phyloP scores from a whole-genome alignment of 2,329 filamentous ascomycete species.

The Neurospora crassa region DNA sequence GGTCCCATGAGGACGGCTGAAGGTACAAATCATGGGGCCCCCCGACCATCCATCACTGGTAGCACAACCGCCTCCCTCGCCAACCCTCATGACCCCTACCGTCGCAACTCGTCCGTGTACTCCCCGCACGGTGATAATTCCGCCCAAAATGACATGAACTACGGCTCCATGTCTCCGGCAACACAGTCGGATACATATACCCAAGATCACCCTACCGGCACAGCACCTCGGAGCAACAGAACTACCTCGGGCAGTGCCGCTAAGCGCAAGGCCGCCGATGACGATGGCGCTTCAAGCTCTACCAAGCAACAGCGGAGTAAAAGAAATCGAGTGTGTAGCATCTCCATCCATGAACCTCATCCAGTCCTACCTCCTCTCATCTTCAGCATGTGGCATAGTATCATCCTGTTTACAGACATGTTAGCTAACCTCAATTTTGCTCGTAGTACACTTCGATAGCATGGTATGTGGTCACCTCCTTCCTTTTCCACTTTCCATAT shows the following conservation, averaged over 20 bases:
- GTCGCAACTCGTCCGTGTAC: conserved; percentile 21
- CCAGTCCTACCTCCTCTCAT: conserved; percentile 12
- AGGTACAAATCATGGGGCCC: neutral
- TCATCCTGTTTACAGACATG: neutral
- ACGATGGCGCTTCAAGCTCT: conserved; percentile 29
- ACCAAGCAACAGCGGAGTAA: conserved; percentile 49
- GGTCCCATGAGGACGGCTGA: neutral
- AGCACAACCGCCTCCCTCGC: conserved; percentile 5
- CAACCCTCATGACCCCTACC: conserved; percentile 17
- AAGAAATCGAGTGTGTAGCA: conserved; percentile 41
- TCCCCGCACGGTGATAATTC: conserved; percentile 38
- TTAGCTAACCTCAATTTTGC: conserved; percentile 3
- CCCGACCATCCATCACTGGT: neutral
- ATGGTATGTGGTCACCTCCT: conserved; percentile 37
- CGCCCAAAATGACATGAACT: conserved; percentile 23
- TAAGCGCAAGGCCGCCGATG: conserved; percentile 31
- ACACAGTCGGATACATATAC: conserved; percentile 13
- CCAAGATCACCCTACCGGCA: conserved; percentile 20
- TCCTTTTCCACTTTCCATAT: neutral
- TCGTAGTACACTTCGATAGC: conserved; percentile 50
- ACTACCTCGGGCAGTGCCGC: conserved; percentile 17
- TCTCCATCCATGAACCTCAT: neutral
- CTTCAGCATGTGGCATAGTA: neutral
- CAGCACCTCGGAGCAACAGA: conserved; percentile 8
- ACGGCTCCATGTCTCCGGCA: conserved; percentile 5